phyloP scores from a whole-genome alignment of 2,329 filamentous ascomycete species.

The Ceratocystiopsis brevicomis region DNA sequence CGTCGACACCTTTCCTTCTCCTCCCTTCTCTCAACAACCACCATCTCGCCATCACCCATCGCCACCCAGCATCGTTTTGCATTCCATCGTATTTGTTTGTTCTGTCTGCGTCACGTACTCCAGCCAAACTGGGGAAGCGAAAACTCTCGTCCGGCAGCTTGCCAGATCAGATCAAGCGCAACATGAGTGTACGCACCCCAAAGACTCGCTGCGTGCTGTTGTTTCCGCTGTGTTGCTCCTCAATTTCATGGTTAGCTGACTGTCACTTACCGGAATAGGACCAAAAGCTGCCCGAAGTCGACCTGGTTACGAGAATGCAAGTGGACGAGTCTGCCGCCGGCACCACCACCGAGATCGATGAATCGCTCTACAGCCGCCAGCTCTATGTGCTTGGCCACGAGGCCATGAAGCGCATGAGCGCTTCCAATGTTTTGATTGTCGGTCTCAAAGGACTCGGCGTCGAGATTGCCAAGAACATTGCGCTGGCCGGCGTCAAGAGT shows the following conservation, averaged over 20 bases:
- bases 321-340: slow-evolving; percentile 39
- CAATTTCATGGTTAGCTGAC: neutral
- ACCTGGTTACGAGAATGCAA: slow-evolving; percentile 46
- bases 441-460: slow-evolving; percentile 89
- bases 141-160: slow-evolving; percentile 43
- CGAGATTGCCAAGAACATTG: slow-evolving; percentile 97
- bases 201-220: no score
- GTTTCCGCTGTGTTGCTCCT: neutral
- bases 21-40: no score
- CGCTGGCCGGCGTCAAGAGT: slow-evolving; percentile 94
- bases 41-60: no score
- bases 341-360: slow-evolving; percentile 43
- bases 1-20: no score
- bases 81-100: neutral
- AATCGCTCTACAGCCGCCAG: slow-evolving; percentile 56
- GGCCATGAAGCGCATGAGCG: slow-evolving; percentile 98
- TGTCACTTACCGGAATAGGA: slow-evolving; percentile 10
- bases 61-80: no score
- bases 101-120: neutral
- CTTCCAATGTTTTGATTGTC: slow-evolving; percentile 82
- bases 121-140: slow-evolving; percentile 44
- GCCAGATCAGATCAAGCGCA: slow-evolving; percentile 37
- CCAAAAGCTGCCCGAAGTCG: slow-evolving; percentile 38
- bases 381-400: slow-evolving; percentile 54
- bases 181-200: slow-evolving; percentile 36